Evolutionary conservation across 495 filamentous ascomycete genomes (phyloP).

Genomic region (Talaromyces ruber): DNA sequence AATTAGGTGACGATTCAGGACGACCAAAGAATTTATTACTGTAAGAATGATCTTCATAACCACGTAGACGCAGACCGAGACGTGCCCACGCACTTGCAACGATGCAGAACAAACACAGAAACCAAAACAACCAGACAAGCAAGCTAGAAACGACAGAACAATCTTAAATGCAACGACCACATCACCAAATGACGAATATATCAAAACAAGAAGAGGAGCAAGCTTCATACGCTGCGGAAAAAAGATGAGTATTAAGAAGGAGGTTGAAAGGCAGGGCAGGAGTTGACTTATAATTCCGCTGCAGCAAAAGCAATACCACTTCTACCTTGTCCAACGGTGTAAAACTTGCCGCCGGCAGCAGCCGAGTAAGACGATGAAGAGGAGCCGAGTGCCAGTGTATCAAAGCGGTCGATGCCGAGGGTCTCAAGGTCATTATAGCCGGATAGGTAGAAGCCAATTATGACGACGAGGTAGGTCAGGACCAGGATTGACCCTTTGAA

Average conservation of each 20-base stretch:
- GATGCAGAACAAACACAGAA: background rate
- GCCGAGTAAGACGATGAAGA: conserved; percentile 2
- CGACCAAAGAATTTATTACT: background rate
- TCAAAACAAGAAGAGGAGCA: background rate
- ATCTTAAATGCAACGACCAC: background rate
- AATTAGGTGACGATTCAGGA: background rate
- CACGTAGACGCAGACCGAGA: background rate
- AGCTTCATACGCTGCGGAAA: background rate
- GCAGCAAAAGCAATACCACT: conserved; percentile 23
- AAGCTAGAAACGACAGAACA: background rate
- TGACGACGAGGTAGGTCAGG: conserved; percentile 85
- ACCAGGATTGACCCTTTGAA: conserved; percentile 85
- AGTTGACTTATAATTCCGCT: background rate
- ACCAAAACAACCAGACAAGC: background rate
- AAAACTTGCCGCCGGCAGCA: conserved; percentile 17
- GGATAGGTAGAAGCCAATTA: conserved; percentile 85
- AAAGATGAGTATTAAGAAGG: background rate
- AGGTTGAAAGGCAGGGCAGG: background rate
- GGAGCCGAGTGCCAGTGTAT: conserved; percentile 50
- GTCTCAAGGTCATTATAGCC: conserved; percentile 57
- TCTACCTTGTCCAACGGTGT: conserved; percentile 28
- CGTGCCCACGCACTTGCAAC: background rate
- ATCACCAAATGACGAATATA: background rate
- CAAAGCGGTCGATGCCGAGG: conserved; percentile 59
- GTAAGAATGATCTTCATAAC: background rate